Base-by-base conservation (phyloP, 495 filamentous ascomycete species). In the Xylaria flabelliformis region DNA sequence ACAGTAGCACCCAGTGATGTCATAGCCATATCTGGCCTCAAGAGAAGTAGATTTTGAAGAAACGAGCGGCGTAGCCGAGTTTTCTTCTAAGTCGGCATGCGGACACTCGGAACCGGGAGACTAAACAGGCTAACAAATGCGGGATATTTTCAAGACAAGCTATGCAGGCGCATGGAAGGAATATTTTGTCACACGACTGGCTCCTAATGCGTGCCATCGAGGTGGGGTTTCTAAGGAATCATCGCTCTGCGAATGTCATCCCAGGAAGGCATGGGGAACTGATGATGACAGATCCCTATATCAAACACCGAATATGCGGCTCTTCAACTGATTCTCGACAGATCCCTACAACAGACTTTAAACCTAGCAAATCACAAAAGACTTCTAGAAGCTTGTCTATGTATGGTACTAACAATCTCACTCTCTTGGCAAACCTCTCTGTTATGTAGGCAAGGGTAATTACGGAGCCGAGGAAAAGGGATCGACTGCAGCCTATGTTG, bases 161-260 rank as follows among this genome's bases (percentile, higher is more conserved):
- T 41, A 9, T 65, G 42, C 26, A 50, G 39, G 42, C 63, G 39
- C 15, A 26, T 50, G 1, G 42, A 32, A 50, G 41, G 63, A 46
- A 48, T 48, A 34, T 19, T 15, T 65, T 32, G 64, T 53, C 5
- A 53, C 32, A 51, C 44, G 17, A 21, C 26, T 9, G 2, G 29
- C 17, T n/a, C 24, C 44, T 53, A 17, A 51, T 39, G 61, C 39
- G 61, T 61, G 12, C 61, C 36, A 44, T 67, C 17, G 46, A 39
- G 21, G 46, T 32, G 48, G 44, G n/a, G 46, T 29, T n/a, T 50
- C 50, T 19, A 29, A 67, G 50, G 21, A 56, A 56, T 51, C 21
- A n/a, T 55, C 68, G 59, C 32, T 63, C 46, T 70, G 42, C 56
- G 53, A 64, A 19, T 46, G 39, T n/a, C 32, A 42, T 62, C 41